Base-by-base conservation (phyloP, 371 early-diverging fungal genomes). In the Mortierella sp. region DNA sequence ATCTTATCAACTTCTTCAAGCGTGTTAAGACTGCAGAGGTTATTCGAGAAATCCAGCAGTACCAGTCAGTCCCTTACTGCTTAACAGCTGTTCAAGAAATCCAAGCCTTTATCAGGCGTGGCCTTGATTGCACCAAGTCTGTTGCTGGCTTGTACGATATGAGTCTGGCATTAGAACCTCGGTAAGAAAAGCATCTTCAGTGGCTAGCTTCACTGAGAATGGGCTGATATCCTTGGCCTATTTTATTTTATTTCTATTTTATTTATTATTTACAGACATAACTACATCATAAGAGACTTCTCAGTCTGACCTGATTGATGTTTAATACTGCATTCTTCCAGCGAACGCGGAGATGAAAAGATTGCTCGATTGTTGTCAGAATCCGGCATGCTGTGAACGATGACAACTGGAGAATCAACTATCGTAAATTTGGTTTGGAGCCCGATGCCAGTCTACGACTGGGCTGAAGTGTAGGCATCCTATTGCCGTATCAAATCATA, bases 11-110 rank as follows among this genome's bases (percentile, higher is more conserved):
- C 85, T 97, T 97, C 84, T 90, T 89, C 66, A 97, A 97, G 83
- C 92, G 93, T 55, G 88, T 89, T 76, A 95, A 94, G 84, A 92
- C 95, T 0, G 95, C 96, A 0, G 94, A 95, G 66, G 92, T 96
- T 31, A 93, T 98, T 82, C 91, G 94, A 22, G 96, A 96, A 64
- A 92, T 97, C 70, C 95, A 95, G 78, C 95, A 95, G 76, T 97
- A 93, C 86, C 97, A 97, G 81, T 92, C 91, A 28, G 89, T 89
- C 1, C 93, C 95, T 15, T 97, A 96, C 66, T 87, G 86, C 49
- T 84, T 95, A 37, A 89, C 89, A 22, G 81, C 85, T 6, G 94
- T 97, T 9, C 89, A 92, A 9, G 94, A 94, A 82, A 84, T 97
- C 58, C 95, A 95, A 75, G 85, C 90, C 35, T 96, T 89, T 77